Evolutionary conservation across 1,139 yeast genomes (phyloP).

Genomic region (Keqinozyma sinolaborantium): DNA sequence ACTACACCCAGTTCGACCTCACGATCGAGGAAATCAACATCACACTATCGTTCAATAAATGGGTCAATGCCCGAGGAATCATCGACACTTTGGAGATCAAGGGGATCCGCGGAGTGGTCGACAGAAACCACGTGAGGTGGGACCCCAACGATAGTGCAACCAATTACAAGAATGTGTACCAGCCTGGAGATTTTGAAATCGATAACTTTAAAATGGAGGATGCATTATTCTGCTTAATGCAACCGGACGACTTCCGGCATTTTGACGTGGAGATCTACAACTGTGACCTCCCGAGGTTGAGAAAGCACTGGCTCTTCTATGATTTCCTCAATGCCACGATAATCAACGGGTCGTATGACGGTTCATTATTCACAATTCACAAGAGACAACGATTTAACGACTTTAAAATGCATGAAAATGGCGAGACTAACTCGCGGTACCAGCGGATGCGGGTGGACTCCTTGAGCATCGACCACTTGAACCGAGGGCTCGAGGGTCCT

Average conservation of each 20-base stretch:
- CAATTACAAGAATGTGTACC: conserved; percentile 67
- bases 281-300: conserved; percentile 71
- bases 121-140: conserved; percentile 85
- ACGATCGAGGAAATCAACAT: conserved; percentile 84
- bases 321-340: conserved; percentile 83
- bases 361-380: conserved; percentile 87
- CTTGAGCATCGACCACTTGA: conserved; percentile 81
- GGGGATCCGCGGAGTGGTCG: conserved; percentile 89
- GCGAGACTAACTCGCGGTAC: conserved; percentile 47
- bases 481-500: conserved; percentile 88
- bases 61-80: conserved; percentile 90
- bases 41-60: conserved; percentile 74
- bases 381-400: conserved; percentile 61
- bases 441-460: conserved; percentile 84
- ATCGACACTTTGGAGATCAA: conserved; percentile 76
- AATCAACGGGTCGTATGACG: conserved; percentile 89
- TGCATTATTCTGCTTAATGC: conserved; percentile 73
- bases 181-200: conserved; percentile 91
- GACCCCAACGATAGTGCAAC: conserved; percentile 79
- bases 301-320: conserved; percentile 91
- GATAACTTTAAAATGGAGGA: conserved; percentile 82
- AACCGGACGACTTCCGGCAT: conserved; percentile 78
- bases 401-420: conserved; percentile 17
- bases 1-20: conserved; percentile 91
- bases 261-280: conserved; percentile 83